phyloP scores from a whole-genome alignment of 441 rosid species.

The Pelargonium cotyledonis region DNA sequence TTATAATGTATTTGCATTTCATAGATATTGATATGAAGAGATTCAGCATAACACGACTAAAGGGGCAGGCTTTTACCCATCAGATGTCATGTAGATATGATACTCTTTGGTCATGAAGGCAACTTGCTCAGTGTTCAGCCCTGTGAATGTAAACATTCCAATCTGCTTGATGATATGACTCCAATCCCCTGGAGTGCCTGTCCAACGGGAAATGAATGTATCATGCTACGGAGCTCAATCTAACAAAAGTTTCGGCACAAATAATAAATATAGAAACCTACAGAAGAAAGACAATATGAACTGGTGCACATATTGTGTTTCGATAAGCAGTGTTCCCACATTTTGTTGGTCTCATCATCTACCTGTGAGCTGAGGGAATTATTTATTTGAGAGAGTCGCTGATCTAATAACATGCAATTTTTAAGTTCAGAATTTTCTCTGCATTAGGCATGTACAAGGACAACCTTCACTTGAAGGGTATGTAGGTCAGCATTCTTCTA shows the following conservation, averaged over 20 bases:
- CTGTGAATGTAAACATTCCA: constrained; percentile 79
- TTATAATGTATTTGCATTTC: background rate
- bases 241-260: background rate
- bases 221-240: background rate
- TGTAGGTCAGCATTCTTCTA: background rate
- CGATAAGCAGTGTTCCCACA: background rate
- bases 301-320: background rate
- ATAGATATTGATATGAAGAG: background rate
- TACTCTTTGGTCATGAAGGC: constrained; percentile 59
- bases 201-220: constrained; percentile 13
- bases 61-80: constrained; percentile 37
- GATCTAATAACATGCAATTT: background rate
- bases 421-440: background rate
- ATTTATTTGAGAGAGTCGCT: background rate
- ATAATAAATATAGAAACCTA: background rate
- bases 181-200: constrained; percentile 80
- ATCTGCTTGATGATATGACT: constrained; percentile 79
- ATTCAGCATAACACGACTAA: background rate
- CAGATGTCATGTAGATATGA: constrained; percentile 70
- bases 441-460: background rate
- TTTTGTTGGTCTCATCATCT: background rate
- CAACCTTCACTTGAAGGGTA: background rate
- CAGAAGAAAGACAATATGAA: background rate
- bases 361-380: background rate
- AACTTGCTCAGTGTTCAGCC: constrained; percentile 63